These are phyloP conservation scores for Phlebiopsis gigantea DNA, from an alignment of 768 basidiomycete genomes.

Conservation along the genomic window DNA sequence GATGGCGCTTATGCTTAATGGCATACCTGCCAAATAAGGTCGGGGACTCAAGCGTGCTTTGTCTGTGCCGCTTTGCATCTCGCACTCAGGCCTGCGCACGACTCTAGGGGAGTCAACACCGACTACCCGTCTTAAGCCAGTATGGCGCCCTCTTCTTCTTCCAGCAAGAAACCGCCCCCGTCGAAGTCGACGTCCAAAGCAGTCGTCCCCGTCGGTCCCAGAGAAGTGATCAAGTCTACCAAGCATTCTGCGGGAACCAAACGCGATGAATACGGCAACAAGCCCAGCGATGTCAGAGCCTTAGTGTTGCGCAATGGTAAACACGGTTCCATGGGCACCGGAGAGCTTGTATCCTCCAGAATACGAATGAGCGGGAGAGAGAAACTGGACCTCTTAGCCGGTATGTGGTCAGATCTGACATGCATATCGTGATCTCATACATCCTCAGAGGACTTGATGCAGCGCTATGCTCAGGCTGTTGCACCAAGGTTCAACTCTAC, in stretches of 20 bases:
- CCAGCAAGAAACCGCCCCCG: conserved; percentile 1
- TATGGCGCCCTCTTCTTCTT: conserved; percentile 17
- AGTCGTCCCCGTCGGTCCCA: conserved; percentile 52
- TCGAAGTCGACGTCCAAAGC: conserved; percentile 27
- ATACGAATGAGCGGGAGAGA: conserved; percentile 69
- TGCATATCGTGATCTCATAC: neutral
- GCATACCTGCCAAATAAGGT: neutral
- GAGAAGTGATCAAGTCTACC: conserved; percentile 36
- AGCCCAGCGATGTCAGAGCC: conserved; percentile 67
- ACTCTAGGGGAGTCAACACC: neutral
- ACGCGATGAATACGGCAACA: conserved; percentile 44
- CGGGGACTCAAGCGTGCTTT: neutral
- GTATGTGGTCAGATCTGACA: conserved; percentile 31
- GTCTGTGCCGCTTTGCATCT: neutral
- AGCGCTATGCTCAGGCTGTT: conserved; percentile 52
- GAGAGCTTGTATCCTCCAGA: conserved; percentile 49
- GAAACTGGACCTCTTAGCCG: conserved; percentile 75
- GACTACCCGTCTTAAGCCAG: neutral
- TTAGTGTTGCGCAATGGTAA: conserved; percentile 73
- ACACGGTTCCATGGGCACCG: conserved; percentile 64
- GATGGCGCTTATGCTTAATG: neutral
- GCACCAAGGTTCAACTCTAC: conserved; percentile 61
- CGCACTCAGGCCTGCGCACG: neutral
- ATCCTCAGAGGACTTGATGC: conserved; percentile 58
- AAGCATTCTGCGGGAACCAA: conserved; percentile 24